Conservation (phyloP, 2,329 filamentous ascomycete species). For the Fusarium beomiforme region DNA sequence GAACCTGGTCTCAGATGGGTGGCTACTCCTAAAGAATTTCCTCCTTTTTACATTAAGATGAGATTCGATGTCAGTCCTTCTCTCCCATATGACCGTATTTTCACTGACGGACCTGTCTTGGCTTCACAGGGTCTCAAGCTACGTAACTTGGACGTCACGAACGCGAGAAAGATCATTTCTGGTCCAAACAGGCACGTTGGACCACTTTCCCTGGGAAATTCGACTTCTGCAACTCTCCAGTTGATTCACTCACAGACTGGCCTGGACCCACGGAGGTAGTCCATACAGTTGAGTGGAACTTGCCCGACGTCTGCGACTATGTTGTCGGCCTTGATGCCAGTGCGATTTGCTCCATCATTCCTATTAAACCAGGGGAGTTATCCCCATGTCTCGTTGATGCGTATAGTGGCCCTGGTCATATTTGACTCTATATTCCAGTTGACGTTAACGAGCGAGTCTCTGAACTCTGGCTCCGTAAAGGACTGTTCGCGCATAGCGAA, state of each 20-base stretch:
- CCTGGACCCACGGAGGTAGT: neutral
- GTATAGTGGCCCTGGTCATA: fast-evolving
- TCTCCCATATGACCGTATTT: neutral
- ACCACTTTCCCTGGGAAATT: neutral
- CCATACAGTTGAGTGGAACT: neutral
- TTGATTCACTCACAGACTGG: neutral
- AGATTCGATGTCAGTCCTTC: neutral
- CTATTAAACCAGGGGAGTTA: neutral
- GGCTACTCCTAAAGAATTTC: fast-evolving
- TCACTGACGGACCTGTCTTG: neutral
- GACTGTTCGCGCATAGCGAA: neutral
- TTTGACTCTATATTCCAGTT: neutral
- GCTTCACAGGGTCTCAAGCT: neutral
- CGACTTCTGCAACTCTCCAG: neutral
- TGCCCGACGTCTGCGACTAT: neutral
- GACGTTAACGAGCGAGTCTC: neutral
- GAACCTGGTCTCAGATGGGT: neutral
- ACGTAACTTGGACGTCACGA: neutral
- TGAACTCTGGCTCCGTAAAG: neutral
- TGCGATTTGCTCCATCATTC: neutral
- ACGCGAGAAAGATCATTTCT: fast-evolving
- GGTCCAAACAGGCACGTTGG: neutral
- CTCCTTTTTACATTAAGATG: neutral
- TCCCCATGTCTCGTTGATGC: neutral
- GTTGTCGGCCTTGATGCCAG: neutral